These are phyloP conservation scores for Atkinsonella texensis DNA, from an alignment of 2,329 filamentous ascomycete species.

Conservation along the genomic window DNA sequence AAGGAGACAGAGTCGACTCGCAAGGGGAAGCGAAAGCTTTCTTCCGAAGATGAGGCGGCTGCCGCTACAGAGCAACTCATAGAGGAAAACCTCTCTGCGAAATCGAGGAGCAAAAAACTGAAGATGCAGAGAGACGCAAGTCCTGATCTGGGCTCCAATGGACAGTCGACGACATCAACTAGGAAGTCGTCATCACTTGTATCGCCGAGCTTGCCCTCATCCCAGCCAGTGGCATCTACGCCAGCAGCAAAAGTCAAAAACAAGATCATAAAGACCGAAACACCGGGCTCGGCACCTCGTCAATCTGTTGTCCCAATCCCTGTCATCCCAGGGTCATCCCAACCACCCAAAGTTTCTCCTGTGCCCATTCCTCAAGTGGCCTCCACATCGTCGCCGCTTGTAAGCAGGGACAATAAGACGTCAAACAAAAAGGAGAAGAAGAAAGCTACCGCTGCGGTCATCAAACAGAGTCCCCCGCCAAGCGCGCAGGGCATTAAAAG, in stretches of 20 bases:
- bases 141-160: conserved; percentile 23
- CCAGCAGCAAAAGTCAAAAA: conserved; percentile 12
- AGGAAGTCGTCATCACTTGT: conserved; percentile 22
- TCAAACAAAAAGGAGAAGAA: conserved; percentile 19
- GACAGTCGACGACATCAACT: conserved; percentile 11
- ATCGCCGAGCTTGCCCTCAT: conserved; percentile 19
- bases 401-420: conserved; percentile 17
- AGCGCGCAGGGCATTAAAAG: conserved; percentile 10
- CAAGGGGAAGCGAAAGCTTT: conserved; percentile 26
- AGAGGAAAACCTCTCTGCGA: conserved; percentile 20
- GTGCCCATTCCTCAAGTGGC: conserved; percentile 11
- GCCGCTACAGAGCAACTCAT: conserved; percentile 23
- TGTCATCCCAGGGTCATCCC: conserved; percentile 19
- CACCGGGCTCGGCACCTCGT: conserved; percentile 17
- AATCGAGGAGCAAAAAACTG: conserved; percentile 31
- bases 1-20: conserved; percentile 12
- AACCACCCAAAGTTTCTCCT: conserved; percentile 15
- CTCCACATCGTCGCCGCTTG: conserved; percentile 10
- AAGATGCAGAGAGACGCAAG: conserved; percentile 22
- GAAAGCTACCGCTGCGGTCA: conserved; percentile 8
- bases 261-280: conserved; percentile 12
- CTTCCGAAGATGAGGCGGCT: conserved; percentile 26
- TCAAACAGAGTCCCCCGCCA: conserved; percentile 11
- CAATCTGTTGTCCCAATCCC: conserved; percentile 24
- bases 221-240: conserved; percentile 11